Percentiles rank a stretch among this genome's conserved stretches.
phyloP scores from a whole-genome alignment of 495 filamentous ascomycete genomes.

The Xylaria sp. region DNA sequence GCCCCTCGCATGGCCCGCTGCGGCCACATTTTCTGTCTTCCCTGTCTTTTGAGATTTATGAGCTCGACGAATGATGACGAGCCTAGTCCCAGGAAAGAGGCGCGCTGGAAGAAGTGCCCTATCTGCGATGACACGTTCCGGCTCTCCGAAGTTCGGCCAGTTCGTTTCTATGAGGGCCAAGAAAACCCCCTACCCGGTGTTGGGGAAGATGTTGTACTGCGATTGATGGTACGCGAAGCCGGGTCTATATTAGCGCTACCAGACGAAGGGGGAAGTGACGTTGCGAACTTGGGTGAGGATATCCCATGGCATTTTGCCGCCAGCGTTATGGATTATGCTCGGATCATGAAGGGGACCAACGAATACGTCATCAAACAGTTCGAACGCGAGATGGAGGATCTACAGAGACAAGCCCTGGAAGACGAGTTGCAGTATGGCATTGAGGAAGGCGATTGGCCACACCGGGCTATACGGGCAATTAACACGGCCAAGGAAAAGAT shows the following conservation, averaged over 20 bases:
- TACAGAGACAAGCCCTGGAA: slow-evolving; percentile 78
- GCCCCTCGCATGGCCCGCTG: slow-evolving; percentile 97
- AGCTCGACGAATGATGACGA: slow-evolving; percentile 76
- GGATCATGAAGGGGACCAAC: slow-evolving; percentile 93
- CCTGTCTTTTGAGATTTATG: slow-evolving; percentile 96
- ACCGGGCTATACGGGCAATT: slow-evolving; percentile 77
- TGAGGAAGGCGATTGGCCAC: slow-evolving; percentile 92
- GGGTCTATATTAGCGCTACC: slow-evolving; percentile 87
- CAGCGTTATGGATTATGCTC: slow-evolving; percentile 91
- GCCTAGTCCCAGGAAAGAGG: slow-evolving; percentile 69
- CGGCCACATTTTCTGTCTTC: slow-evolving; percentile 95
- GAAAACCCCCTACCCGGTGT: slow-evolving; percentile 79
- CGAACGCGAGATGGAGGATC: slow-evolving; percentile 74
- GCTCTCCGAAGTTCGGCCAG: slow-evolving; percentile 85
- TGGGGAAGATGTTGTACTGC: slow-evolving; percentile 86
- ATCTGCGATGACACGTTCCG: slow-evolving; percentile 94
- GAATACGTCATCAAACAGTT: slow-evolving; percentile 85
- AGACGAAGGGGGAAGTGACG: slow-evolving; percentile 75
- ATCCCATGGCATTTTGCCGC: slow-evolving; percentile 95
- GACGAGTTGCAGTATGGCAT: slow-evolving; percentile 88
- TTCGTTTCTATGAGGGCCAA: slow-evolving; percentile 90
- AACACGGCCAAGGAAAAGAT: slow-evolving; percentile 74
- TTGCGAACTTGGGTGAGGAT: slow-evolving; percentile 69
- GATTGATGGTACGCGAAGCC: slow-evolving; percentile 78
- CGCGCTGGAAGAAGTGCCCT: slow-evolving; percentile 90